Base-by-base conservation (phyloP, 306 rosid genomes). In the Acacia crassicarpa region DNA sequence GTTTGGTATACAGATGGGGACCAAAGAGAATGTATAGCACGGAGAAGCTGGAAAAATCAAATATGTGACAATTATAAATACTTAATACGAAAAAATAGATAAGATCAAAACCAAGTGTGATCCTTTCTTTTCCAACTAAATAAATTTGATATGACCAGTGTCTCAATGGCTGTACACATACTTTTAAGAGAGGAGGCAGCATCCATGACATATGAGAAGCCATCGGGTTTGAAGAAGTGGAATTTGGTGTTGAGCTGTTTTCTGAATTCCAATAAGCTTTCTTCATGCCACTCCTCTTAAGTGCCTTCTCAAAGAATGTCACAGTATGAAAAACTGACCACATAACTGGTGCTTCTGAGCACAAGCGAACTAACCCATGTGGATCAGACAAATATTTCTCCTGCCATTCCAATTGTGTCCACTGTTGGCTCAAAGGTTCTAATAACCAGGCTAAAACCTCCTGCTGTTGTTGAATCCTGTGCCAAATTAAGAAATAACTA, bases 251-350 rank as follows among this genome's bases (percentile, higher is more conserved):
- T 16, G 82, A 79, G 84, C 67, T 87, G 89, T 86, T 87, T 78
- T 91, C 93, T 67, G 85, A 69, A 83, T 84, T 91, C 80, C 81
- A 80, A 58, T 83, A 85, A 40, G 92, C 72, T 92, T 92, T 93
- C 89, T 90, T 94, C 51, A 84, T 66, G 75, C 98, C 99, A 87
- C 98, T 93, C 86, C 99, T 92, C 93, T 93, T 95, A 48, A 95
- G 98, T 40, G 99, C 99, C 88, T 88, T 95, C 88, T 95, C 99
- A 88, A 95, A 95, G 88, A 95, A 95, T 80, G 98, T 91, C 83
- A 92, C 81, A 0, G 93, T 84, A 83, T 95, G 99, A 80, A 95
- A 95, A 81, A 93, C 77, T 70, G 94, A 93, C 99, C 99, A 95
- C 99, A 93, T 92, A 40, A 86, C 83, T 75, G 94, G 75, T 27